Evolutionary conservation across 441 rosid species (phyloP), one percentile per base, ranked within the genome.

Genomic region (Gossypium lobatum): DNA sequence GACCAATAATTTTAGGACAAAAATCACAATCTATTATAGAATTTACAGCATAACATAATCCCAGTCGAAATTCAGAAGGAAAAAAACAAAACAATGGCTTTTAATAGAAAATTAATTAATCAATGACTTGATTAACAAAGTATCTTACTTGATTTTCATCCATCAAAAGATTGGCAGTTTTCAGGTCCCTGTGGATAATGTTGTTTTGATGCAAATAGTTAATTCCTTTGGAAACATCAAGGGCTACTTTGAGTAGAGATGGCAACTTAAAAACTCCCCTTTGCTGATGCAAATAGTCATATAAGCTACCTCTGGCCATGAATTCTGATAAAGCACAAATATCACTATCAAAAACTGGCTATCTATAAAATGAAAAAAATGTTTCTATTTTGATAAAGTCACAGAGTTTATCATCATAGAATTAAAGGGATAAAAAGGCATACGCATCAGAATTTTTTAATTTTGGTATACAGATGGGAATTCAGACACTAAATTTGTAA

Each of bases 121-220:
- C 37, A 13, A n/a, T 23, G 64, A 59, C 37, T 59, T 5, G 37
- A 25, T 59, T 59, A 64, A 67, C 20, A 50, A 68, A 63, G 45
- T n/a, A 64, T 76, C 92, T 88, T 90, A 95, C 99, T 50, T 87
- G 98, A 80, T 95, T 90, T 82, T 95, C 99, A 80, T 95, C 99
- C 98, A 93, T 95, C 64, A 93, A 89, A 82, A 95, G 97, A 87
- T 95, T 95, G 73, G 98, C 98, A 79, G 97, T 89, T 81, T 95
- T 95, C 76, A 95, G 84, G 88, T 95, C 98, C 82, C 99, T 85
- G 80, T 95, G 99, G 75, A 95, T 91, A 57, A 95, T 91, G 77
- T 87, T 93, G 80, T 95, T 95, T 82, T 90, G 98, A 83, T 93
- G 99, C 77, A 95, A 83, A 84, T 90, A 95, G 77, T 85, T 89